phyloP scores from a whole-genome alignment of 2,329 filamentous ascomycete species.

The Cytospora leucostoma region DNA sequence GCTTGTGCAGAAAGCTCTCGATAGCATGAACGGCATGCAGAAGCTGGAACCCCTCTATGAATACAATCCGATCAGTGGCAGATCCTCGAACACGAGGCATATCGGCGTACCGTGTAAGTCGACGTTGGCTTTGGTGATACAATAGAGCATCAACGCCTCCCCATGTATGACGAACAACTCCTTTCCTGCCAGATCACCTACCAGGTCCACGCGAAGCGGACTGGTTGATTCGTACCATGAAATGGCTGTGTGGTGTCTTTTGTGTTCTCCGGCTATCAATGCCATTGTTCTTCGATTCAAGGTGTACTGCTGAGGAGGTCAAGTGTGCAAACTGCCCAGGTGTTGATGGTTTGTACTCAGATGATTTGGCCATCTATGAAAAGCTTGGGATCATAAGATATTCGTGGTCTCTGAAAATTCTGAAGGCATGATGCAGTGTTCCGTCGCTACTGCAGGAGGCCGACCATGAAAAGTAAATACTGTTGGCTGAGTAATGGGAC shows the following conservation, averaged over 20 bases:
- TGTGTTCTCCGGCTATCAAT: background rate
- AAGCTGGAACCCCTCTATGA: constrained; percentile 64
- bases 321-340: background rate
- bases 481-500: background rate
- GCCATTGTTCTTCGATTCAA: constrained; percentile 10
- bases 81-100: background rate
- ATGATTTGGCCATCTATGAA: background rate
- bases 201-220: constrained; percentile 58
- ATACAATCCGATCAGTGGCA: background rate
- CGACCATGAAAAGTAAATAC: background rate
- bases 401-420: background rate
- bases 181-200: constrained; percentile 74
- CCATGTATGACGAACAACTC: constrained; percentile 74
- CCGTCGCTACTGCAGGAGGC: background rate
- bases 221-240: constrained; percentile 29
- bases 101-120: constrained; percentile 57
- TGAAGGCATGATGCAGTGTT: background rate
- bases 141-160: constrained; percentile 68
- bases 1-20: constrained; percentile 63
- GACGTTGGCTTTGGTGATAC: constrained; percentile 61
- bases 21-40: constrained; percentile 70
- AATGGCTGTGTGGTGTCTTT: background rate
- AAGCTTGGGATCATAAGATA: background rate
- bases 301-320: background rate
- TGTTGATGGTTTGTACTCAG: background rate